These are phyloP conservation scores for Stromatinia cepivora DNA, from an alignment of 2,329 filamentous ascomycete species.

Conservation along the genomic window DNA sequence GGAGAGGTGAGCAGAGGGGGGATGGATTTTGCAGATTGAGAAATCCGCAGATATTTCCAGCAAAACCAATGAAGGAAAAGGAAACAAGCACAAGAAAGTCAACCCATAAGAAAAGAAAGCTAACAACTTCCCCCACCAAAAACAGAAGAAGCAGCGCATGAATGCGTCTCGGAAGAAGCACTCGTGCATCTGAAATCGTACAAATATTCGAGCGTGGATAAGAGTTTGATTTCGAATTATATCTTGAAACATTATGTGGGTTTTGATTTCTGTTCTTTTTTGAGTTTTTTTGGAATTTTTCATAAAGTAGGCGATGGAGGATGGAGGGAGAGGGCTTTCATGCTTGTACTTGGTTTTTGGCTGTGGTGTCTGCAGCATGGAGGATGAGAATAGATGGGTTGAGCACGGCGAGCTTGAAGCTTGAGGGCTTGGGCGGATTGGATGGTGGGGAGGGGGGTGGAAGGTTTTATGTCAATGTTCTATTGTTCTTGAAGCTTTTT, in stretches of 20 bases:
- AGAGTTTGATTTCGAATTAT: conserved; percentile 89
- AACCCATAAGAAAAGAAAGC: conserved; percentile 2
- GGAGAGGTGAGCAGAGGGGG: too few species aligned
- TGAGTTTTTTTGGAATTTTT: neutral
- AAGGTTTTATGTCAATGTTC: too few species aligned
- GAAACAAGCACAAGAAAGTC: neutral
- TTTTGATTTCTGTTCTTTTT: conserved; percentile 26
- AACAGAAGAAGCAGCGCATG: conserved; percentile 57
- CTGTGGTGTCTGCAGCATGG: neutral
- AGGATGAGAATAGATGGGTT: neutral
- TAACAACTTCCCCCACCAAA: conserved; percentile 16
- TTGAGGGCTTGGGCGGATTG: too few species aligned
- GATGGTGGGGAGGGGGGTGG: too few species aligned
- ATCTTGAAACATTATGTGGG: conserved; percentile 93
- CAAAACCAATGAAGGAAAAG: neutral
- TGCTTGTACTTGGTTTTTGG: neutral
- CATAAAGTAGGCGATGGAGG: too few species aligned
- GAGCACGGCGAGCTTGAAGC: neutral
- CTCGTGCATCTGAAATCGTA: conserved; percentile 90
- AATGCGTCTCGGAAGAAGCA: conserved; percentile 84
- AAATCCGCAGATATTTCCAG: neutral
- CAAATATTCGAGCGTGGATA: conserved; percentile 97
- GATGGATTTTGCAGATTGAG: neutral
- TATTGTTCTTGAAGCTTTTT: too few species aligned
- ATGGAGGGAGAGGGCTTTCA: neutral